These are phyloP conservation scores for Fonsecaea erecta DNA, from an alignment of 2,329 filamentous ascomycete species.

Conservation along the genomic window DNA sequence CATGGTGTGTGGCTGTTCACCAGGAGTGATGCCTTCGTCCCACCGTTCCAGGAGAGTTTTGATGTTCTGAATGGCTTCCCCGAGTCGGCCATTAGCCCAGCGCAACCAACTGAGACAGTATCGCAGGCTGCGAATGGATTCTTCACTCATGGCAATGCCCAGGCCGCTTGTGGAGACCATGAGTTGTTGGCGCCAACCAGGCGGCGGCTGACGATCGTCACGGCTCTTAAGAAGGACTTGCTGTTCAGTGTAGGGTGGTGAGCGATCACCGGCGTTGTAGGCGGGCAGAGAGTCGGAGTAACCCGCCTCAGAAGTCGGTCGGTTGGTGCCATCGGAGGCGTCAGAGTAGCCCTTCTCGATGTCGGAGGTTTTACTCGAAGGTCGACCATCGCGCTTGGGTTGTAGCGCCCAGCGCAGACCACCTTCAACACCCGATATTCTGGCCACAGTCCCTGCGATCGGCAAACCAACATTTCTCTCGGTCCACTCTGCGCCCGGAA, in stretches of 20 bases:
- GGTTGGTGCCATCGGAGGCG: slow-evolving; percentile 23
- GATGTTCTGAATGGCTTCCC: slow-evolving; percentile 73
- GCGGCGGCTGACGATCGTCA: slow-evolving; percentile 41
- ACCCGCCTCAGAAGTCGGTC: slow-evolving; percentile 22
- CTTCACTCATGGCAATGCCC: slow-evolving; percentile 87
- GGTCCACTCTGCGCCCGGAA: slow-evolving; percentile 85
- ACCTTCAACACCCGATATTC: slow-evolving; percentile 84
- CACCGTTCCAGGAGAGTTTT: slow-evolving; percentile 80
- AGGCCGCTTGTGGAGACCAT: slow-evolving; percentile 90
- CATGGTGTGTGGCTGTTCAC: slow-evolving; percentile 41
- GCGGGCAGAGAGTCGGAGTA: slow-evolving; percentile 75
- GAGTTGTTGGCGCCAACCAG: slow-evolving; percentile 77
- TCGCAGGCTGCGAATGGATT: slow-evolving; percentile 80
- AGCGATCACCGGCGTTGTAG: slow-evolving; percentile 70
- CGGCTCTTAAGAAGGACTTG: slow-evolving; percentile 35
- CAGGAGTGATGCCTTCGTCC: slow-evolving; percentile 58
- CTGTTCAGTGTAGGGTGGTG: slow-evolving; percentile 35
- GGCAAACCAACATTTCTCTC: slow-evolving; percentile 83
- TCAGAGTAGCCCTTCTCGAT: slow-evolving; percentile 36
- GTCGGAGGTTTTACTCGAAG: slow-evolving; percentile 26
- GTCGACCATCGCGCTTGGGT: slow-evolving; percentile 42
- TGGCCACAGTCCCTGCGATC: slow-evolving; percentile 82
- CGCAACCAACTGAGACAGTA: slow-evolving; percentile 81
- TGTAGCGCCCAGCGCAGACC: slow-evolving; percentile 81
- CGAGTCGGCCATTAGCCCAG: slow-evolving; percentile 80